Conservation (phyloP, 73 alveolate genomes). For the Paramecium biaurelia region DNA sequence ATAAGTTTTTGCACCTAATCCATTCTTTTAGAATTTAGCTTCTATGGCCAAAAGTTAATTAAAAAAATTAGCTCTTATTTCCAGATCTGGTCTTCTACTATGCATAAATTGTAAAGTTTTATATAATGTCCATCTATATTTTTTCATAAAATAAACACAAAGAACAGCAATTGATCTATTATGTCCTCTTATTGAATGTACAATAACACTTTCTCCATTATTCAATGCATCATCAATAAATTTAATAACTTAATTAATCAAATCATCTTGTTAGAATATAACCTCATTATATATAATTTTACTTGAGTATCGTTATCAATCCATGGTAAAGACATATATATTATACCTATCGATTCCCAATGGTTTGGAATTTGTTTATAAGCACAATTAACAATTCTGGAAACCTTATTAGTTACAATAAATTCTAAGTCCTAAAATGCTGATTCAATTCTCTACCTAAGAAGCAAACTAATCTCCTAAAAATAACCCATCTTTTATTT, state of each 20-base stretch:
- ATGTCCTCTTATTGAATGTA: slow-evolving; percentile 79
- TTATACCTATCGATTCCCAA: slow-evolving; percentile 93
- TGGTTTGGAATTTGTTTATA: slow-evolving; percentile 91
- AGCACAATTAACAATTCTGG: slow-evolving; percentile 91
- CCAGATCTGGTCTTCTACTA: slow-evolving; percentile 77
- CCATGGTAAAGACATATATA: slow-evolving; percentile 88
- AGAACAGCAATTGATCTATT: slow-evolving; percentile 66
- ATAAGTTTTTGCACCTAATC: slow-evolving; percentile 74
- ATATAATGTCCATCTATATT: slow-evolving; percentile 75
- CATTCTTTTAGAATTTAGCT: slow-evolving; percentile 59
- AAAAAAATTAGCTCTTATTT: slow-evolving; percentile 77
- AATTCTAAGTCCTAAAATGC: slow-evolving; percentile 80
- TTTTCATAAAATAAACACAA: slow-evolving; percentile 70
- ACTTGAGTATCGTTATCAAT: slow-evolving; percentile 81
- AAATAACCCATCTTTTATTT: slow-evolving; percentile 76
- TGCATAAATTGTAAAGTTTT: slow-evolving; percentile 76
- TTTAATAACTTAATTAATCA: slow-evolving; percentile 58
- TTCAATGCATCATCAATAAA: slow-evolving; percentile 76
- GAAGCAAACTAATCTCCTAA: slow-evolving; percentile 78
- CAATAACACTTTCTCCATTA: slow-evolving; percentile 76
- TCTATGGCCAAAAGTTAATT: slow-evolving; percentile 75
- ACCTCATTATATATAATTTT: background rate
- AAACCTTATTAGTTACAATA: slow-evolving; percentile 90
- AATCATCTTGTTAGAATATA: slow-evolving; percentile 57
- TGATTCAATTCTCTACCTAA: background rate